These are phyloP conservation scores for Tephrocybe sp. DNA, from an alignment of 768 basidiomycete genomes.

Conservation along the genomic window DNA sequence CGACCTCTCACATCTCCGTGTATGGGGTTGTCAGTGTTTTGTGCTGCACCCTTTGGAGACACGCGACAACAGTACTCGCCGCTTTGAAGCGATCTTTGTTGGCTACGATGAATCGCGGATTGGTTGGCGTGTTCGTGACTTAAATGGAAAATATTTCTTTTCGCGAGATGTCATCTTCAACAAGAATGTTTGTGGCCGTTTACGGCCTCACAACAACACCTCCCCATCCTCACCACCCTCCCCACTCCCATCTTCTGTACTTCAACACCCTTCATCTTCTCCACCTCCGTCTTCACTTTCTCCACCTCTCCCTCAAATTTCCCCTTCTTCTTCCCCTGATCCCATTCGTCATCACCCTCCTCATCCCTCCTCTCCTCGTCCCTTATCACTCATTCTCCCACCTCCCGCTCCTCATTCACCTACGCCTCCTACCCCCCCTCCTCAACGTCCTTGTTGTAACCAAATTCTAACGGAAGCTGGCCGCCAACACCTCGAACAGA, in stretches of 20 bases:
- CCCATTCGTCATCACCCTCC: no score
- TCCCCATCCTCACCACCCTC: not conserved
- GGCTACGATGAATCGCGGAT: slow-evolving; percentile 3
- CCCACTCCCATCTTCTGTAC: not conserved
- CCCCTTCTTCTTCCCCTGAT: no score
- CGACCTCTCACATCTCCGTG: slow-evolving; percentile 24
- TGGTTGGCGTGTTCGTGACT: not conserved
- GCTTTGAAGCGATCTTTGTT: slow-evolving; percentile 23
- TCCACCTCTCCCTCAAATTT: no score
- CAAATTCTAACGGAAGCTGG: not conserved
- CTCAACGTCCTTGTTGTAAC: no score
- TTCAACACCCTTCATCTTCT: no score
- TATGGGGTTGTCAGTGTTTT: slow-evolving; percentile 28
- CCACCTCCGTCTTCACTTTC: no score
- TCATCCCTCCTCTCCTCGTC: no score
- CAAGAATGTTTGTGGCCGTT: not conserved
- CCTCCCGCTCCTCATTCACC: no score
- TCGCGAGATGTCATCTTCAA: not conserved
- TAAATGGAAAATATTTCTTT: not conserved
- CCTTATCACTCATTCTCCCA: no score
- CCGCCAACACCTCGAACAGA: not conserved
- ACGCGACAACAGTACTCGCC: slow-evolving; percentile 11
- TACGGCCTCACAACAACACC: not conserved
- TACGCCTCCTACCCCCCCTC: no score
- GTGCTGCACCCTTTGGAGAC: slow-evolving; percentile 19